phyloP scores from a whole-genome alignment of 2,329 filamentous ascomycete genomes.

The Ophiostoma fasciatum region DNA sequence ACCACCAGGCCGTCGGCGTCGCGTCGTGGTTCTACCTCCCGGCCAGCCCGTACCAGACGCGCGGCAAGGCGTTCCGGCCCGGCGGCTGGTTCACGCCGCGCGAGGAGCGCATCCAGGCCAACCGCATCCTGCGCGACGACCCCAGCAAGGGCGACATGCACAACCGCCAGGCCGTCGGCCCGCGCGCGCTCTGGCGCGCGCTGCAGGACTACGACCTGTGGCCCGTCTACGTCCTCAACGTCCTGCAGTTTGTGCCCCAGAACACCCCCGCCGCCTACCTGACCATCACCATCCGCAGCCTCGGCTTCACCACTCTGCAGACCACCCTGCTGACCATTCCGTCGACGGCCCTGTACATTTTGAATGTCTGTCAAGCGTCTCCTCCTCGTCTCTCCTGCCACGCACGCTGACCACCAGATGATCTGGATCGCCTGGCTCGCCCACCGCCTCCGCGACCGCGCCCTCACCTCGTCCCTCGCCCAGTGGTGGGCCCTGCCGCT shows the following conservation, averaged over 20 bases:
- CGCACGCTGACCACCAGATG: conserved; percentile 20
- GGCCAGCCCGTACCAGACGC: conserved; percentile 23
- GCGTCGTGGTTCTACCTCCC: conserved; percentile 33
- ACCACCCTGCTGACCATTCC: conserved; percentile 10
- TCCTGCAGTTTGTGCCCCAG: conserved; percentile 5
- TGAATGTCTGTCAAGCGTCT: background rate
- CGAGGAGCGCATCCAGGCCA: conserved; percentile 44
- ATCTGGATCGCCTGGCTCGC: no score
- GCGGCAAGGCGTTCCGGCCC: conserved; percentile 25
- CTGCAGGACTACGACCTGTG: conserved; percentile 10
- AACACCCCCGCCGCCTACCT: conserved; percentile 4
- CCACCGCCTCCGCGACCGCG: no score
- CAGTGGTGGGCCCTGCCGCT: no score
- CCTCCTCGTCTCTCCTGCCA: conserved; percentile 26
- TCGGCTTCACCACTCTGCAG: conserved; percentile 8
- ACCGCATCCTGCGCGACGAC: conserved; percentile 39
- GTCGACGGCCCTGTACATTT: conserved; percentile 28
- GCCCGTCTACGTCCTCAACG: conserved; percentile 10
- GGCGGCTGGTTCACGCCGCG: conserved; percentile 37
- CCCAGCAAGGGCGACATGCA: conserved; percentile 43
- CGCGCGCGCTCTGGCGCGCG: conserved; percentile 12
- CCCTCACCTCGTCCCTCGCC: no score
- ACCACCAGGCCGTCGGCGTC: conserved; percentile 25
- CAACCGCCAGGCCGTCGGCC: conserved; percentile 39
- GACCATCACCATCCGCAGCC: conserved; percentile 5